Percentiles rank a stretch among this genome's conserved stretches.
Evolutionary conservation across 768 basidiomycete genomes (phyloP).

Genomic region (Galerina marginata): DNA sequence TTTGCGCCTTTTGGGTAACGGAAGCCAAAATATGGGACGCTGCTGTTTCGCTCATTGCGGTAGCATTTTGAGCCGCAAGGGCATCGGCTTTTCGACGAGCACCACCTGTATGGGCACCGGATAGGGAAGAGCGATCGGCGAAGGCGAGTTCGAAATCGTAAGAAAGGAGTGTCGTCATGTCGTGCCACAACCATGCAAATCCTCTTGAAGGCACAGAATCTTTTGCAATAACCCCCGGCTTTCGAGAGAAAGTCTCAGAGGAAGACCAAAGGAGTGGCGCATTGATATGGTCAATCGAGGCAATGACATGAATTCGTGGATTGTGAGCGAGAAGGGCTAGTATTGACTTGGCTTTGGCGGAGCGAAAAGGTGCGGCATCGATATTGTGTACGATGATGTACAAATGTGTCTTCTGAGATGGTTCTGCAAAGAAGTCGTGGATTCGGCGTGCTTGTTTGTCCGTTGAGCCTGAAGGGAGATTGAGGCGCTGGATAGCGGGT

Average conservation of each 20-base stretch:
- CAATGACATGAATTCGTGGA: conserved; percentile 79
- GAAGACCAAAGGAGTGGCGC: conserved; percentile 85
- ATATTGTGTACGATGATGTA: conserved; percentile 90
- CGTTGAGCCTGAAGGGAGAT: conserved; percentile 42
- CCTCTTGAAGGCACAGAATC: conserved; percentile 45
- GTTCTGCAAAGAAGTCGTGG: conserved; percentile 61
- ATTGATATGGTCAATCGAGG: conserved; percentile 88
- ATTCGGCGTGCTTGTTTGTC: conserved; percentile 73
- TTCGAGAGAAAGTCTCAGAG: conserved; percentile 63
- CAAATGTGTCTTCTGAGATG: conserved; percentile 50
- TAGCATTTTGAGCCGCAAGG: conserved; percentile 37
- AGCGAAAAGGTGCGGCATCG: conserved; percentile 75
- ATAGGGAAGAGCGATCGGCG: conserved; percentile 66
- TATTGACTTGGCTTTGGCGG: conserved; percentile 62
- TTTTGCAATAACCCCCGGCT: conserved; percentile 33
- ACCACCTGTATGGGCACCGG: conserved; percentile 54
- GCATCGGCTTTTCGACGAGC: conserved; percentile 39
- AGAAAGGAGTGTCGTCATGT: conserved; percentile 82
- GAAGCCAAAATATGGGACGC: conserved; percentile 83
- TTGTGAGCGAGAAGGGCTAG: conserved; percentile 77
- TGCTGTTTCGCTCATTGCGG: conserved; percentile 73
- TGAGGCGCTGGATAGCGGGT: conserved; percentile 44
- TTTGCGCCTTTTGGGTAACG: conserved; percentile 86
- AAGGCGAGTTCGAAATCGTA: conserved; percentile 81
- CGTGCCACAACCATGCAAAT: conserved; percentile 87